Evolutionary conservation across 164 flowering plant genomes (phyloP).

Genomic region (Houttuynia cordata): DNA sequence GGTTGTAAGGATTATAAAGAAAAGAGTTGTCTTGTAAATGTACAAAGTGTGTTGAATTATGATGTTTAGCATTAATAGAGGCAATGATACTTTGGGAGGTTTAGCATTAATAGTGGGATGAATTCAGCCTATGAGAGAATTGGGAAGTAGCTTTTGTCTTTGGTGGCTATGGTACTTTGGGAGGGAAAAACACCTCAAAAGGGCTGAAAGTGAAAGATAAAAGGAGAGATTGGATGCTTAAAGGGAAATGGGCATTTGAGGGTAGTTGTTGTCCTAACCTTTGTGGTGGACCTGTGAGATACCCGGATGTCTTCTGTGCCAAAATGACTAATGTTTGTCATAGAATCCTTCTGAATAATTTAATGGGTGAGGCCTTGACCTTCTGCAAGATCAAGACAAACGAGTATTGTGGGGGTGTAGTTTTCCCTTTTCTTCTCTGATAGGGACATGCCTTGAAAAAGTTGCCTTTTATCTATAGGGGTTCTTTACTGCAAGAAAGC

Average conservation of each 20-base stretch:
- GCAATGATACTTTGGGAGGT: too few species aligned
- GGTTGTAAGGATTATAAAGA: too few species aligned
- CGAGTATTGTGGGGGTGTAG: conserved; percentile 15
- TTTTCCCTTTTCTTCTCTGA: conserved; percentile 30
- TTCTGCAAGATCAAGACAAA: conserved; percentile 36
- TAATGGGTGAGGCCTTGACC: conserved; percentile 22
- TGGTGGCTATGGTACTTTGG: background rate
- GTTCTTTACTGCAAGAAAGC: conserved; percentile 8
- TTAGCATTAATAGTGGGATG: too few species aligned
- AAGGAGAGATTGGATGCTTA: conserved; percentile 65
- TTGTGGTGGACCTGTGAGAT: conserved; percentile 16
- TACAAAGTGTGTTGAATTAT: background rate
- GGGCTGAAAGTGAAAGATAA: conserved; percentile 38
- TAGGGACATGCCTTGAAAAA: conserved; percentile 12
- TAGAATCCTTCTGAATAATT: conserved; percentile 37
- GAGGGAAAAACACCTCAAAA: conserved; percentile 5
- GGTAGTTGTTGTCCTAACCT: conserved; percentile 35
- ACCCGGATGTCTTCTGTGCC: conserved; percentile 41
- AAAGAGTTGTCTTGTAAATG: too few species aligned
- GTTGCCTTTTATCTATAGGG: conserved; percentile 24
- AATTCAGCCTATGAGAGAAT: background rate
- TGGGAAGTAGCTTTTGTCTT: conserved; percentile 1
- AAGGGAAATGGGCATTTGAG: conserved; percentile 20
- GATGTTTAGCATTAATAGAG: too few species aligned
- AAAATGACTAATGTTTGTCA: conserved; percentile 44